phyloP scores from a whole-genome alignment of 352 stramenopile species.

The Phytophthora pseudosyringae region DNA sequence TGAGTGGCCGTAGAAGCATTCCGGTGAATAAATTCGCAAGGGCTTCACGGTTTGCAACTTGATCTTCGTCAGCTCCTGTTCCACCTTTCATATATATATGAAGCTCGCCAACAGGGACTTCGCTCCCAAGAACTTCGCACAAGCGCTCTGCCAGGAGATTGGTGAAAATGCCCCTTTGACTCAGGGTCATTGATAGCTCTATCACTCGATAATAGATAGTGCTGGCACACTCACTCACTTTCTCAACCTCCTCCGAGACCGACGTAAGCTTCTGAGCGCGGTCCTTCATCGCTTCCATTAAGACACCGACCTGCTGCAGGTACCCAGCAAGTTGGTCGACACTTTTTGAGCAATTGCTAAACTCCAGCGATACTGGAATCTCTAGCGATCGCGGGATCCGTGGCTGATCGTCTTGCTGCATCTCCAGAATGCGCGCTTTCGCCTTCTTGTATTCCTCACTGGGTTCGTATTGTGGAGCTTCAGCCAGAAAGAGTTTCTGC shows the following conservation, averaged over 20 bases:
- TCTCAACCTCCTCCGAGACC: neutral
- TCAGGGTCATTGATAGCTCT: constrained; percentile 9
- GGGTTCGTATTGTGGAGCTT: constrained; percentile 5
- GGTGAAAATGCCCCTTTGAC: neutral
- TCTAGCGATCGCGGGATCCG: constrained; percentile 3
- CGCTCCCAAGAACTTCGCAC: constrained; percentile 7
- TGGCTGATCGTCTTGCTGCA: neutral
- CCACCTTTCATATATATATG: constrained; percentile 4
- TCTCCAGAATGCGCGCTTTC: constrained; percentile 10
- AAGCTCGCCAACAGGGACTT: constrained; percentile 8
- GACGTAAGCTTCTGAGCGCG: neutral
- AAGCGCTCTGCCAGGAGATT: constrained; percentile 9
- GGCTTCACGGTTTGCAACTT: neutral
- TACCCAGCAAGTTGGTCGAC: constrained; percentile 11
- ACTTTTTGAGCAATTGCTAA: constrained; percentile 4
- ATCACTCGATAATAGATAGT: constrained; percentile 10
- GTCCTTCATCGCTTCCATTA: constrained; percentile 8
- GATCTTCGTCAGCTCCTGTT: neutral
- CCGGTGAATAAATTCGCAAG: constrained; percentile 16
- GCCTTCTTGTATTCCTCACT: constrained; percentile 18
- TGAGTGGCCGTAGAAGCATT: constrained; percentile 15
- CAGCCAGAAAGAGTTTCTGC: constrained; percentile 13
- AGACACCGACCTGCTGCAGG: neutral
- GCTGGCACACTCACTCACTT: neutral
- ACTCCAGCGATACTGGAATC: constrained; percentile 23